Percentiles rank a stretch among this genome's conserved stretches.
Evolutionary conservation across 2,329 filamentous ascomycete species (phyloP).

Genomic region (Exophiala bonariae): DNA sequence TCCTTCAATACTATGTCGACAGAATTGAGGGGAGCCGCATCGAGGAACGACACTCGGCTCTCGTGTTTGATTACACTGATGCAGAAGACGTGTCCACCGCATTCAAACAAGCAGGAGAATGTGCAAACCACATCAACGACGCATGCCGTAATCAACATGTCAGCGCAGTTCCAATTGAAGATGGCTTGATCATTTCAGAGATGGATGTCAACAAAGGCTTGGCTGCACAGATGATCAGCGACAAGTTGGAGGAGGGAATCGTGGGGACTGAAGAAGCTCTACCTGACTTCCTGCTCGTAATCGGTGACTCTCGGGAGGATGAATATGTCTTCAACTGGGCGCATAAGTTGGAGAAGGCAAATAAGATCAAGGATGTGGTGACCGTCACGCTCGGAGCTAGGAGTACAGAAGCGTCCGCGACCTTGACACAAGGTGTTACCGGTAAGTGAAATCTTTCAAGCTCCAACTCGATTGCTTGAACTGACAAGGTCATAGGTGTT

Average conservation of each 20-base stretch:
- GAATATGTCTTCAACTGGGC: conserved; percentile 95
- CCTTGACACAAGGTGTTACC: conserved; percentile 86
- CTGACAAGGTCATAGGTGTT: conserved; percentile 8
- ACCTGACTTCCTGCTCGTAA: conserved; percentile 84
- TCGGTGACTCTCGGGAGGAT: conserved; percentile 89
- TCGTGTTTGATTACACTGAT: conserved; percentile 87
- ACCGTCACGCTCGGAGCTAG: conserved; percentile 84
- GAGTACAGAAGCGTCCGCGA: conserved; percentile 84
- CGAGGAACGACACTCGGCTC: conserved; percentile 86
- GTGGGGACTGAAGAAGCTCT: conserved; percentile 35
- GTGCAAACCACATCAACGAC: conserved; percentile 92
- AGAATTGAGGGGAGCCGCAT: conserved; percentile 85
- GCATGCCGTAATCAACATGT: conserved; percentile 81
- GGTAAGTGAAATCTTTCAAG: conserved; percentile 49
- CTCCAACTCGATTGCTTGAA: neutral
- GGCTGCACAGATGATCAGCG: conserved; percentile 70
- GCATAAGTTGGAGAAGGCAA: conserved; percentile 66
- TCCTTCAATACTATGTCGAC: conserved; percentile 86
- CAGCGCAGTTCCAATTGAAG: conserved; percentile 77
- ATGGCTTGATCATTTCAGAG: conserved; percentile 80
- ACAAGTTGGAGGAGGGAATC: conserved; percentile 60
- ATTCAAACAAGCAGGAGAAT: conserved; percentile 79
- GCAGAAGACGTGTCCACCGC: conserved; percentile 76
- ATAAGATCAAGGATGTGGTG: conserved; percentile 66
- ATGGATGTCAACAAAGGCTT: conserved; percentile 85